Evolutionary conservation across 495 filamentous ascomycete species (phyloP).

Genomic region (Xylaria nigripes): DNA sequence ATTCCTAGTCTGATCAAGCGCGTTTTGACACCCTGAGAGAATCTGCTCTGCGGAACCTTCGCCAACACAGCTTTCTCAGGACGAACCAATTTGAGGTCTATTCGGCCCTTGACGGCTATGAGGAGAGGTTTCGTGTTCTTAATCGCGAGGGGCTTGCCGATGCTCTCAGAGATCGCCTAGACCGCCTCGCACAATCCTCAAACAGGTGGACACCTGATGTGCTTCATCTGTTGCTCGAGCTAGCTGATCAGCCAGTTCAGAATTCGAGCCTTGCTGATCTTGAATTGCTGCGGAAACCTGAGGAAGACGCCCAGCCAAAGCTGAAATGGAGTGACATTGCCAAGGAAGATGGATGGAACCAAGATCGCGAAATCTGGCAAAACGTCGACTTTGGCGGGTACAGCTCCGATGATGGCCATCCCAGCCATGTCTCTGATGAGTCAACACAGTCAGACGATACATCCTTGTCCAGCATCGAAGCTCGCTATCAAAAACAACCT

Average conservation of each 20-base stretch:
- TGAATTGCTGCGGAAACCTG: slow-evolving; percentile 40
- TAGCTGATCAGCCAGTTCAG: slow-evolving; percentile 72
- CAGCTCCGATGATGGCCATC: slow-evolving; percentile 49
- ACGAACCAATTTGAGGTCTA: slow-evolving; percentile 85
- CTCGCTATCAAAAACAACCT: slow-evolving; percentile 30
- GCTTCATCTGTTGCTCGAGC: slow-evolving; percentile 67
- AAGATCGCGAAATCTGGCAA: slow-evolving; percentile 68
- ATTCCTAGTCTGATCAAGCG: slow-evolving; percentile 30
- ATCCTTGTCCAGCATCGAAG: slow-evolving; percentile 34
- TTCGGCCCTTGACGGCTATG: slow-evolving; percentile 64
- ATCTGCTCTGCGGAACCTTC: slow-evolving; percentile 46
- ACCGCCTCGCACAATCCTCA: slow-evolving; percentile 44
- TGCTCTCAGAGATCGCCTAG: slow-evolving; percentile 56
- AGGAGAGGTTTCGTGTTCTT: slow-evolving; percentile 78
- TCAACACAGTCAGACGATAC: slow-evolving; percentile 29
- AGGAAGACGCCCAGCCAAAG: slow-evolving; percentile 31
- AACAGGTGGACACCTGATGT: slow-evolving; percentile 67
- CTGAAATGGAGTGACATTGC: slow-evolving; percentile 72
- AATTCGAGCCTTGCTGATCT: slow-evolving; percentile 58
- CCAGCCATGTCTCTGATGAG: slow-evolving; percentile 30
- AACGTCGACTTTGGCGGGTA: slow-evolving; percentile 64
- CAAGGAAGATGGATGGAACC: slow-evolving; percentile 59
- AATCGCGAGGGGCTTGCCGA: slow-evolving; percentile 75
- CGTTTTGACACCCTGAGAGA: slow-evolving; percentile 44
- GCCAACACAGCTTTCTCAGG: slow-evolving; percentile 54